Conservation (phyloP, 2,329 filamentous ascomycete species). For the Cladosporium halotolerans region DNA sequence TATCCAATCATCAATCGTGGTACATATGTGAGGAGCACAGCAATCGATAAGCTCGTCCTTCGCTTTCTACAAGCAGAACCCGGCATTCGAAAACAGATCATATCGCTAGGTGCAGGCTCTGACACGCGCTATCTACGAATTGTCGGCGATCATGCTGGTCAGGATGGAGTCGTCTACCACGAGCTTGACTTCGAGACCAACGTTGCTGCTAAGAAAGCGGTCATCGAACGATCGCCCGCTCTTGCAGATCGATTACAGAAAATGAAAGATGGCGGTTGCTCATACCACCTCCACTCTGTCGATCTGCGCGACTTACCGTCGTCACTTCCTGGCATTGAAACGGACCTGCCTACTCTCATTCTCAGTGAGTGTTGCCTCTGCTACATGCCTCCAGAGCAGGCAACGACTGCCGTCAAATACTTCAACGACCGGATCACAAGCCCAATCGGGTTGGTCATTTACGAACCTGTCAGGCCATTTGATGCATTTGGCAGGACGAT, state of each 20-base stretch:
- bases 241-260: conserved; percentile 17
- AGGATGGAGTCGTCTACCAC: conserved; percentile 63
- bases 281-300: conserved; percentile 51
- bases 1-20: conserved; percentile 93
- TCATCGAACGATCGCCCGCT: conserved; percentile 19
- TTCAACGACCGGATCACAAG: conserved; percentile 33
- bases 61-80: conserved; percentile 53
- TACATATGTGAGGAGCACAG: conserved; percentile 84
- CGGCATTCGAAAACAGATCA: conserved; percentile 55
- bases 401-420: conserved; percentile 43
- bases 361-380: conserved; percentile 94
- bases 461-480: conserved; percentile 79
- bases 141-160: conserved; percentile 33
- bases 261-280: conserved; percentile 25
- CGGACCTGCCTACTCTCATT: conserved; percentile 67
- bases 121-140: conserved; percentile 84
- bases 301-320: conserved; percentile 59
- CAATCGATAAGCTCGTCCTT: conserved; percentile 70
- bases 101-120: conserved; percentile 88
- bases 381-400: conserved; percentile 65
- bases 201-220: conserved; percentile 23
- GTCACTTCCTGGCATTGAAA: conserved; percentile 41
- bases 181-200: conserved; percentile 84
- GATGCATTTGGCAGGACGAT: conserved; percentile 89
- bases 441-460: conserved; percentile 62